A percentile compares a stretch with the other conserved stretches of the same genome.
phyloP scores from a whole-genome alignment of 169 alveolate genomes.

The Besnoitia besnoiti region DNA sequence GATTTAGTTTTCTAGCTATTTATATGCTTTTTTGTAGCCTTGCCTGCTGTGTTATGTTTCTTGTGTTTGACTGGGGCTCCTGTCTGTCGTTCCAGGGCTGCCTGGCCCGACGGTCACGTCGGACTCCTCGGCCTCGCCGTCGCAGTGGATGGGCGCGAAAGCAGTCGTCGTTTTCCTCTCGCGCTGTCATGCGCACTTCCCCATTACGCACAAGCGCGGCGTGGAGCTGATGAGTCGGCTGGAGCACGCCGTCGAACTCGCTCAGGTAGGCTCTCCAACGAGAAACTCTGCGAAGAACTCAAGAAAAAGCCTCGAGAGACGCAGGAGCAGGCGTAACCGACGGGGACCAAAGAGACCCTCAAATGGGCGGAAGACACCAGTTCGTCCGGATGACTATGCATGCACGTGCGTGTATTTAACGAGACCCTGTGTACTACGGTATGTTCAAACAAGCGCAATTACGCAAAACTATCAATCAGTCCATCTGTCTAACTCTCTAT shows the following conservation, averaged over 20 bases:
- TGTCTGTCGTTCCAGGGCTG: conserved; percentile 7
- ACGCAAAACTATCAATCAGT: no score
- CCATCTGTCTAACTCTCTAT: no score
- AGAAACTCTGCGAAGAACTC: not conserved
- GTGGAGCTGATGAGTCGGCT: conserved; percentile 50
- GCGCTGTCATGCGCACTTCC: conserved; percentile 54
- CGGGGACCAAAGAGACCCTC: no score
- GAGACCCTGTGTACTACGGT: no score
- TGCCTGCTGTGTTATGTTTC: not conserved
- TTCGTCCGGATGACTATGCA: no score
- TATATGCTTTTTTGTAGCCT: not conserved
- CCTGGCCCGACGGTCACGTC: conserved; percentile 36
- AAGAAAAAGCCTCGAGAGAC: no score
- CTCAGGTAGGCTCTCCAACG: conserved; percentile 25
- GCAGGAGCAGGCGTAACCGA: no score
- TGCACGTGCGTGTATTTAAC: no score
- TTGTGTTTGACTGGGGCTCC: not conserved
- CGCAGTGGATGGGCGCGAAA: conserved; percentile 49
- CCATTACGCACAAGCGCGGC: conserved; percentile 50
- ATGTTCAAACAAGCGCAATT: no score
- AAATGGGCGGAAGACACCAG: no score
- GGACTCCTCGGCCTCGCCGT: conserved; percentile 13
- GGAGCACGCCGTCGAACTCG: conserved; percentile 32
- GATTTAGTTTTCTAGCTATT: not conserved
- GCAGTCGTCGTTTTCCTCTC: conserved; percentile 57